A percentile compares a stretch with the other conserved stretches of the same genome.
Conservation (phyloP, 306 rosid genomes). For the Pterocarpus santalinus region DNA sequence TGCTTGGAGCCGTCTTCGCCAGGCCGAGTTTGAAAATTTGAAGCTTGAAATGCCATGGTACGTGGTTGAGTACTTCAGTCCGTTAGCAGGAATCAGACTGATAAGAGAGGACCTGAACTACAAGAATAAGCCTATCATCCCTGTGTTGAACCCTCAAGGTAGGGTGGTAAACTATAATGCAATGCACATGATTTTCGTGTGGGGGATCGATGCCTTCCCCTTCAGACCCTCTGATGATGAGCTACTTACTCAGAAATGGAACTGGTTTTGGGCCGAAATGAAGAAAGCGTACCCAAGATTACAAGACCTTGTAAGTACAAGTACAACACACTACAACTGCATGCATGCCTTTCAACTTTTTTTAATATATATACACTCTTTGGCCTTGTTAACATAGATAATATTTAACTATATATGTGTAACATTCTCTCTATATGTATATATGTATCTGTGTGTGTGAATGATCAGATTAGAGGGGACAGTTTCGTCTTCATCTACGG, state of each 20-base stretch:
- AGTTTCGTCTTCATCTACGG: constrained; percentile 55
- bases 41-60: constrained; percentile 58
- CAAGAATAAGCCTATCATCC: constrained; percentile 54
- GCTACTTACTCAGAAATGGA: constrained; percentile 51
- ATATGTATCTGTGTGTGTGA: constrained; percentile 6
- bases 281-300: constrained; percentile 44
- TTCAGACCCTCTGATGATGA: constrained; percentile 51
- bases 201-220: constrained; percentile 62
- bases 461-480: constrained; percentile 49
- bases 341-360: background rate
- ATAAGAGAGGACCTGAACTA: constrained; percentile 47
- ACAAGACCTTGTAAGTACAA: constrained; percentile 47
- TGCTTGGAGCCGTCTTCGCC: constrained; percentile 19
- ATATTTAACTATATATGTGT: background rate
- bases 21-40: constrained; percentile 44
- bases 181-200: constrained; percentile 57
- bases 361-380: too few species aligned
- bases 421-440: background rate
- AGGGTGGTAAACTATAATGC: constrained; percentile 49
- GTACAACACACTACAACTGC: background rate
- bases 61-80: constrained; percentile 45
- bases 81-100: constrained; percentile 47
- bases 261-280: constrained; percentile 61
- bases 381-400: too few species aligned
- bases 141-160: constrained; percentile 57